Evolutionary conservation across 306 rosid species (phyloP).

Genomic region (Chamaecrista fasciculata): DNA sequence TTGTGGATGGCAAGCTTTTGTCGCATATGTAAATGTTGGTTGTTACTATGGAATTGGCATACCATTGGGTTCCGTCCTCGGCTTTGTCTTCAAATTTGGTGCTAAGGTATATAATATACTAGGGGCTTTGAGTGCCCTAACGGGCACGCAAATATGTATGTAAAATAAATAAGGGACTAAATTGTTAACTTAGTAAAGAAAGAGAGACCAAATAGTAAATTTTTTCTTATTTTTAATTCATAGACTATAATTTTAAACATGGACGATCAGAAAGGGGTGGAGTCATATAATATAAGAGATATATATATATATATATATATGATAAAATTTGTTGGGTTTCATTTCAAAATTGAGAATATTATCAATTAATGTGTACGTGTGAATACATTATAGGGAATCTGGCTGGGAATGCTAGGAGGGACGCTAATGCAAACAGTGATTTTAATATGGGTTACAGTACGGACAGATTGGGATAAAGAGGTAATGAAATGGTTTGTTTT

Average conservation of each 20-base stretch:
- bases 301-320: too few species aligned
- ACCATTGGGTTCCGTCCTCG: constrained; percentile 59
- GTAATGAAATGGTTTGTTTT: constrained; percentile 33
- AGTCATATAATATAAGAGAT: too few species aligned
- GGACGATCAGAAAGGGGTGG: too few species aligned
- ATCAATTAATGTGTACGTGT: neutral
- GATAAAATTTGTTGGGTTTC: neutral
- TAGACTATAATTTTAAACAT: too few species aligned
- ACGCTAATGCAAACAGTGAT: constrained; percentile 60
- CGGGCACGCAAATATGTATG: too few species aligned
- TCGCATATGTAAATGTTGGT: constrained; percentile 73
- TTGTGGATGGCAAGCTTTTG: constrained; percentile 92
- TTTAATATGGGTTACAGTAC: constrained; percentile 54
- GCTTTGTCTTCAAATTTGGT: constrained; percentile 60
- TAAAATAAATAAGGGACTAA: too few species aligned
- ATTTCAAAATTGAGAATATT: too few species aligned
- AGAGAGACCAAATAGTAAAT: too few species aligned
- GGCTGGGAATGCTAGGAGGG: constrained; percentile 79
- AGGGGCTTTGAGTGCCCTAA: too few species aligned
- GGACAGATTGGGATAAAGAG: constrained; percentile 75
- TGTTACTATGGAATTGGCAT: constrained; percentile 65
- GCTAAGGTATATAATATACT: constrained; percentile 54
- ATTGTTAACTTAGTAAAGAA: too few species aligned
- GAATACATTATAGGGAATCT: constrained; percentile 73
- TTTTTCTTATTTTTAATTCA: too few species aligned